Percentiles rank a stretch among this genome's conserved stretches.
These are phyloP conservation scores for Aspergillus pseudoviridinutans DNA, from an alignment of 2,329 filamentous ascomycete species.

Conservation along the genomic window DNA sequence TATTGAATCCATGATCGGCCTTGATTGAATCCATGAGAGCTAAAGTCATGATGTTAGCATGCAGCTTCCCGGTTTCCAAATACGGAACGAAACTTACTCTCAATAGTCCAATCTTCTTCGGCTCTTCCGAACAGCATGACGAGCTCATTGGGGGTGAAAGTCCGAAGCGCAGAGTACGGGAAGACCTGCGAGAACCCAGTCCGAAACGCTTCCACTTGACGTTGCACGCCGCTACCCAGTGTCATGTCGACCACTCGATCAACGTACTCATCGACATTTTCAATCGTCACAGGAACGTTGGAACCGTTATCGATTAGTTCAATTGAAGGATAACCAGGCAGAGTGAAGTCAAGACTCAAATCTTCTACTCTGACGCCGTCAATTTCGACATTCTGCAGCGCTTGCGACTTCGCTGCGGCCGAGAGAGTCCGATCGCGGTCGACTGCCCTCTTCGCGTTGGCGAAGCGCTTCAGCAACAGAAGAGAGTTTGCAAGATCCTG, in stretches of 20 bases:
- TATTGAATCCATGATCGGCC: conserved; percentile 96
- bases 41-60: conserved; percentile 39
- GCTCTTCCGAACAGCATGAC: conserved; percentile 90
- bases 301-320: conserved; percentile 74
- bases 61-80: not conserved
- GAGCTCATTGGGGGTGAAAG: conserved; percentile 92
- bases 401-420: conserved; percentile 65
- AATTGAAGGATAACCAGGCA: conserved; percentile 85
- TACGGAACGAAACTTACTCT: conserved; percentile 62
- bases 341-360: conserved; percentile 85
- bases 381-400: conserved; percentile 66
- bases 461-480: conserved; percentile 82
- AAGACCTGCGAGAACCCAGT: conserved; percentile 93
- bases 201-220: conserved; percentile 87
- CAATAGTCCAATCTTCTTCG: conserved; percentile 95
- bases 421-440: conserved; percentile 66
- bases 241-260: conserved; percentile 90
- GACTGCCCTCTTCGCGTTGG: conserved; percentile 74
- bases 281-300: conserved; percentile 72
- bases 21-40: conserved; percentile 98
- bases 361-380: conserved; percentile 80
- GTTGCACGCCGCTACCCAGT: conserved; percentile 78
- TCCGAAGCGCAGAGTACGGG: conserved; percentile 84
- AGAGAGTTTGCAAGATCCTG: conserved; percentile 80
- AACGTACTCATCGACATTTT: conserved; percentile 86